Conservation (phyloP, 2,329 filamentous ascomycete genomes). For the Paecilomyces niveus region DNA sequence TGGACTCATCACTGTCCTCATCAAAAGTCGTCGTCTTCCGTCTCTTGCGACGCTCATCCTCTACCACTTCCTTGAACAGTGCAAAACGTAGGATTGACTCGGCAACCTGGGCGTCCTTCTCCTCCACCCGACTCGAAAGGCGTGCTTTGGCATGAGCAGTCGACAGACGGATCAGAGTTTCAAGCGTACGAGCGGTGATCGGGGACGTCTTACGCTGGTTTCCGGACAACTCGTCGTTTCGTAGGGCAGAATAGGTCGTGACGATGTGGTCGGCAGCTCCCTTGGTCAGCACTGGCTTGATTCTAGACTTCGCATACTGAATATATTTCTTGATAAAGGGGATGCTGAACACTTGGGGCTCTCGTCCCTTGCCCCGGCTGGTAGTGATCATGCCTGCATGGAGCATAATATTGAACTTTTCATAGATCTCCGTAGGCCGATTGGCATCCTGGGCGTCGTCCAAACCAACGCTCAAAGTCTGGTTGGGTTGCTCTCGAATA, state of each 20-base stretch:
- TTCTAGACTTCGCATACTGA: conserved; percentile 88
- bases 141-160: conserved; percentile 93
- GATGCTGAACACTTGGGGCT: conserved; percentile 84
- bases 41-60: conserved; percentile 72
- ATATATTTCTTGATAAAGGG: conserved; percentile 99
- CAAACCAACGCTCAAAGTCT: conserved; percentile 79
- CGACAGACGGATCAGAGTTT: conserved; percentile 95
- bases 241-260: conserved; percentile 79
- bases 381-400: conserved; percentile 82
- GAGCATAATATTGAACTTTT: conserved; percentile 94
- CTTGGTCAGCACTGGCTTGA: conserved; percentile 85
- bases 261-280: conserved; percentile 89
- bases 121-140: conserved; percentile 79
- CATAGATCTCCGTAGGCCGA: conserved; percentile 80
- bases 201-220: conserved; percentile 91
- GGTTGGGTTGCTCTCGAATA: conserved; percentile 77
- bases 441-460: conserved; percentile 65
- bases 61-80: conserved; percentile 90
- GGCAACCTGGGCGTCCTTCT: conserved; percentile 78
- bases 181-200: conserved; percentile 92
- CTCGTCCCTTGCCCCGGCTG: conserved; percentile 66
- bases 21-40: conserved; percentile 64
- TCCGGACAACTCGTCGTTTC: conserved; percentile 92
- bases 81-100: conserved; percentile 89
- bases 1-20: conserved; percentile 53